These are phyloP conservation scores for Chlamydomonas sphaeroides DNA, from an alignment of 139 green algal genomes.

Conservation along the genomic window DNA sequence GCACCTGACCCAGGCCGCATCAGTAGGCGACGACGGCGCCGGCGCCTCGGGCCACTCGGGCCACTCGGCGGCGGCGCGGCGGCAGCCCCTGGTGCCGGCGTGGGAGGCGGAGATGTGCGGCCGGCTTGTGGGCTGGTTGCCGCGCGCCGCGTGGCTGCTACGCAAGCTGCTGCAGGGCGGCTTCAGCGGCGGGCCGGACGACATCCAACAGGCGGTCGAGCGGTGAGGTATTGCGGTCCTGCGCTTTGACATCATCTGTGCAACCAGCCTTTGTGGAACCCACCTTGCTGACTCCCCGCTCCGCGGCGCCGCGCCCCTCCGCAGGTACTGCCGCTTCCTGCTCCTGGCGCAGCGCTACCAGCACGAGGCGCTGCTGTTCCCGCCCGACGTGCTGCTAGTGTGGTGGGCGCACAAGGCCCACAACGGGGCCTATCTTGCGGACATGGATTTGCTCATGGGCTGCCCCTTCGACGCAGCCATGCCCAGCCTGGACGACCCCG, in stretches of 20 bases:
- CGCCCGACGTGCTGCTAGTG: constrained; percentile 26
- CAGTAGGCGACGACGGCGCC: neutral
- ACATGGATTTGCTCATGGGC: constrained; percentile 35
- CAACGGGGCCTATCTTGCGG: constrained; percentile 9
- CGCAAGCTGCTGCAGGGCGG: neutral
- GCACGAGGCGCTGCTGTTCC: constrained; percentile 18
- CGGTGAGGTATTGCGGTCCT: neutral
- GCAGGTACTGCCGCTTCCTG: constrained; percentile 28
- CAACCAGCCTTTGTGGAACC: too few relatives aligned
- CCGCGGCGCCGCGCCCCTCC: too few relatives aligned
- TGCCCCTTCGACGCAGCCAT: constrained; percentile 6
- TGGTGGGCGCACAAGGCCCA: constrained; percentile 39
- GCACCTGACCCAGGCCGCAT: neutral
- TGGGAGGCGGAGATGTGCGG: constrained; percentile 12
- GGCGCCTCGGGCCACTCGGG: too few relatives aligned
- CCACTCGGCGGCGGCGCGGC: neutral
- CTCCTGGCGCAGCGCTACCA: constrained; percentile 21
- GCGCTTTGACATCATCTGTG: too few relatives aligned
- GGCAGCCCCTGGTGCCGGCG: neutral
- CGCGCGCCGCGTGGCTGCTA: constrained; percentile 14
- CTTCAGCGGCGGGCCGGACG: neutral
- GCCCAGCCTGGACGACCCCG: neutral
- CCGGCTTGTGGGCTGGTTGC: constrained; percentile 2
- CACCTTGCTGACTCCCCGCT: rapidly evolving
- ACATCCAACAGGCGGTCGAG: neutral